Evolutionary conservation across 192 early-diverging fungal species (phyloP), one percentile per base, ranked within the genome.

Genomic region (Coemansia sp.): DNA sequence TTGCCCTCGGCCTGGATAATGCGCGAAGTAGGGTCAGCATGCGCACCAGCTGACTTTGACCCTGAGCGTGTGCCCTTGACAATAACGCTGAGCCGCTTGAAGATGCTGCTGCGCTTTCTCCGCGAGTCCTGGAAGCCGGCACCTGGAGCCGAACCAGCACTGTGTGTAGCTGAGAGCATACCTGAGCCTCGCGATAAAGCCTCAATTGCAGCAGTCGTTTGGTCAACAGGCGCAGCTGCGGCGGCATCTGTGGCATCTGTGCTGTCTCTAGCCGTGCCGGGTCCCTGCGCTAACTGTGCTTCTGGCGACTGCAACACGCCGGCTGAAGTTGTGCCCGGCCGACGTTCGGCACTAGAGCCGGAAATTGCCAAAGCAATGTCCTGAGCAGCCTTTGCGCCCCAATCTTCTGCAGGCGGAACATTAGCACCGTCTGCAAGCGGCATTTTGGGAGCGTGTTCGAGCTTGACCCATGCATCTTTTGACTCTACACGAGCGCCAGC

Each of bases 121-220:
- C 61, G 66, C 40, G 68, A 28, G 42, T 69, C 73, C 3, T 26
- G 40, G 20, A 59, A 46, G 7, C 54, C 63, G 5, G 51, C 20
- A 5, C 46, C 8, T 8, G 59, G 21, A 6, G 23, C 46, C 14
- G 47, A 15, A 10, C 46, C 40, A 36, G 52, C 26, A 15, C 52
- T 34, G 28, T 56, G 58, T 5, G 72, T 14, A 10, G 47, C 47
- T 20, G 49, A n/a, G 12, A 54, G 66, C 40, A 57, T 22, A 1
- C 47, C 65, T 10, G 68, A 38, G 14, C 75, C 51, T 21, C 64
- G 57, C 25, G 74, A 72, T 0, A 75, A 64, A 3, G 74, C 73
- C 54, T 75, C 73, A 23, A 76, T 75, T 4, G 79, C 79, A 17
- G 79, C 79, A 1, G 79, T 76, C 12, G 79, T 75, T 59, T 66